Conservation (phyloP, 176 grass and related monocot genomes). For the Rhynchospora tenuis region DNA sequence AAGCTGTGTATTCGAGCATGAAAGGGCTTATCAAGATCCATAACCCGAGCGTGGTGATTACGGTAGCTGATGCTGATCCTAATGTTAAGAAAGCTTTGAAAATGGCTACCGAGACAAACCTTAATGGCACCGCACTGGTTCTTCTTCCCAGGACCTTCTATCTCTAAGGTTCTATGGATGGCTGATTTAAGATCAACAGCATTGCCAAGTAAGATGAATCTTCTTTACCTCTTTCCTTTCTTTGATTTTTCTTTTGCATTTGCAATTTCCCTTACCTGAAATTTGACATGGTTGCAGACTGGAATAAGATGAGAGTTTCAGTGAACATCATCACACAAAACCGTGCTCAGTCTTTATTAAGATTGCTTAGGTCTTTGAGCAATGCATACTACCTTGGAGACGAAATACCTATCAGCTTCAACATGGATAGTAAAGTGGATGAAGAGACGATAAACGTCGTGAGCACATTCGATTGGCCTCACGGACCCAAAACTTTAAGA, state of each 20-base stretch:
- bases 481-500: constrained; percentile 62
- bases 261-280: not conserved
- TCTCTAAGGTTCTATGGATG: constrained; percentile 94
- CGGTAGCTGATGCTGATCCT: constrained; percentile 33
- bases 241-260: not conserved
- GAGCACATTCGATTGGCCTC: constrained; percentile 55
- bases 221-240: not conserved
- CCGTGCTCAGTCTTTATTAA: constrained; percentile 42
- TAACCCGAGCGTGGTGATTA: constrained; percentile 66
- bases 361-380: constrained; percentile 55
- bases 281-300: constrained; percentile 49
- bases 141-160: constrained; percentile 47
- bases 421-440: constrained; percentile 95
- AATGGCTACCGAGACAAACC: constrained; percentile 43
- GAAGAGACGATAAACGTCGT: constrained; percentile 57
- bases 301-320: constrained; percentile 83
- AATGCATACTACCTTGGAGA: constrained; percentile 73
- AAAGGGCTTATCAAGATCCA: constrained; percentile 67
- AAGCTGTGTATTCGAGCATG: constrained; percentile 82
- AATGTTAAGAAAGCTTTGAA: constrained; percentile 73
- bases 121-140: constrained; percentile 57
- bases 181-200: constrained; percentile 50
- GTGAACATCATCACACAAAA: constrained; percentile 99
- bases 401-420: constrained; percentile 81
- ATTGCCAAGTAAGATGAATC: constrained; percentile 45